Evolutionary conservation across 1,284 basidiomycete genomes (phyloP), one percentile per base, ranked within the genome.

Genomic region (Cutaneotrichosporon daszewskae): DNA sequence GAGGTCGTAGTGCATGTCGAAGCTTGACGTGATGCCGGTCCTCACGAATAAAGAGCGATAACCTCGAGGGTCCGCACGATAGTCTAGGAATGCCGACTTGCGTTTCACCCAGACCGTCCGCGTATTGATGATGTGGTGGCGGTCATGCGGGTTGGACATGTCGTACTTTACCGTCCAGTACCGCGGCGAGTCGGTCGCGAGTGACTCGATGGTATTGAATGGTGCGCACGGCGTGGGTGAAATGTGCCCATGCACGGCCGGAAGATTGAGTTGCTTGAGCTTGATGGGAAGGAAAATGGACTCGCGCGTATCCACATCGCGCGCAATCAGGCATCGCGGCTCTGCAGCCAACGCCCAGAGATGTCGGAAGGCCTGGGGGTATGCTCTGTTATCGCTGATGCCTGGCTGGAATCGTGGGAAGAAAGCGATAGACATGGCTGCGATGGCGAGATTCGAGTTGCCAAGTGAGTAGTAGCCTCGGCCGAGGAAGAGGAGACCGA

Each of bases 281-380:
- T 90, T 92, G 62, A 95, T 78, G 0, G 91, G 92, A 0, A 96
- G 77, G 66, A 90, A 92, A 13, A 92, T 86, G 0, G 88, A 81
- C 62, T 94, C 87, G 13, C 80, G 79, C 2, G 86, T 88, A 57
- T 94, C 90, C 25, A 94, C 85, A 58, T 96, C 91, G 27, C 87
- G 79, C 0, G 89, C 87, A 27, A 92, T 80, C 11, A 98, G 75
- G 64, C 92, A 92, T 34, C 95, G 75, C 3, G 95, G 92, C 60
- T 98, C 92, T 13, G 87, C 84, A 1, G 95, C 95, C 27, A 98
- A 75, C 3, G 87, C 87, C 95, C 95, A 98, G 22, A 99, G 72
- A 68, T 98, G 94, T 4, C 95, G 80, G 51, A 92, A 80, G 0
- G 91, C 89, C 66, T 97, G 95, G 4, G 96, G 77, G 61, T 90